Percentiles rank a stretch among this genome's conserved stretches.
Conservation (phyloP, 768 basidiomycete genomes). For the Serpula lacrymans region DNA sequence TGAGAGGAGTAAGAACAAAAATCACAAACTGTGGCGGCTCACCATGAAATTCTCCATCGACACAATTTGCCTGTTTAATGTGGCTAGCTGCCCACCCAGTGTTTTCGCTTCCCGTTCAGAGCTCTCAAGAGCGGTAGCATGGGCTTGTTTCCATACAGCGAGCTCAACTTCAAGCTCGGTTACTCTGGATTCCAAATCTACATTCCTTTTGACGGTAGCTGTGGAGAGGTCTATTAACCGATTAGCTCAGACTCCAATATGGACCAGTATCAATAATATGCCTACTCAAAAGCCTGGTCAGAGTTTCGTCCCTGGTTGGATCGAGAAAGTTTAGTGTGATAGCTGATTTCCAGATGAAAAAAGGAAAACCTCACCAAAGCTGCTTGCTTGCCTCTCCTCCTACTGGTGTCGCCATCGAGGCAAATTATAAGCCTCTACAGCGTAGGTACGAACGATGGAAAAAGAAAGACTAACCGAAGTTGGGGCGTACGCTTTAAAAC, state of each 20-base stretch:
- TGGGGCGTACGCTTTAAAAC: conserved; percentile 33
- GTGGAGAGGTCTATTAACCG: conserved; percentile 52
- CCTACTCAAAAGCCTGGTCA: conserved; percentile 59
- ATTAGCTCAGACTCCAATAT: conserved; percentile 8
- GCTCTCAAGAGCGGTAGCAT: conserved; percentile 57
- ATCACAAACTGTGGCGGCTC: background rate
- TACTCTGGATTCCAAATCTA: conserved; percentile 60
- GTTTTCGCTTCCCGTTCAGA: conserved; percentile 60
- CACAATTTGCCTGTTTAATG: conserved; percentile 63
- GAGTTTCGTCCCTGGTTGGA: conserved; percentile 74
- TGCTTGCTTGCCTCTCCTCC: conserved; percentile 59
- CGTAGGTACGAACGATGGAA: conserved; percentile 35
- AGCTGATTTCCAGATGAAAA: conserved; percentile 14
- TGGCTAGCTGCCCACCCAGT: conserved; percentile 64
- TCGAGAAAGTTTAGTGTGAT: conserved; percentile 15
- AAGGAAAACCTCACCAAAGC: conserved; percentile 50
- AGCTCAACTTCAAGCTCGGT: conserved; percentile 69
- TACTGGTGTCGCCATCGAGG: conserved; percentile 51
- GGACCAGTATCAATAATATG: conserved; percentile 10
- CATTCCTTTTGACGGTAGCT: conserved; percentile 59
- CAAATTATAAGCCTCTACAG: conserved; percentile 24
- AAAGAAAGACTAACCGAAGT: conserved; percentile 18
- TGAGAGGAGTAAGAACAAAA: conserved; percentile 3
- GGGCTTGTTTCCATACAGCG: conserved; percentile 68
- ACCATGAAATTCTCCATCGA: conserved; percentile 52